Conservation (phyloP, 2,329 filamentous ascomycete genomes). For the Emericellopsis atlantica region DNA sequence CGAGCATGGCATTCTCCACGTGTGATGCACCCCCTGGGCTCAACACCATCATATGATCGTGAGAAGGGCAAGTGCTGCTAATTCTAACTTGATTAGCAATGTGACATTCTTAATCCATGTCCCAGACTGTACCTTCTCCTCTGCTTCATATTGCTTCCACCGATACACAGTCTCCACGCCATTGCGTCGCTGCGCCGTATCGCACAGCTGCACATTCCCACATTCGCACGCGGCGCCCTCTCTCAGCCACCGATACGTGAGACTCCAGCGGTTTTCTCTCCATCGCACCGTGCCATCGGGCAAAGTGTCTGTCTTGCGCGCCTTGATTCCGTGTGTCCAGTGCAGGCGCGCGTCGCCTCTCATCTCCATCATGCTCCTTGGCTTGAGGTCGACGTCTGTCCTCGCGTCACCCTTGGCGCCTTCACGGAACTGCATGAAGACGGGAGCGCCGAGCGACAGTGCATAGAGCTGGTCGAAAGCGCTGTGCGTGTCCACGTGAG, state of each 20-base stretch:
- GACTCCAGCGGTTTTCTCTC: constrained; percentile 35
- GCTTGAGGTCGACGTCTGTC: constrained; percentile 31
- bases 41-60: too few species aligned
- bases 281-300: constrained; percentile 29
- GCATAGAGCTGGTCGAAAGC: constrained; percentile 31
- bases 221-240: constrained; percentile 33
- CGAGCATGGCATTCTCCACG: too few species aligned
- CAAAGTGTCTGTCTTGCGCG: constrained; percentile 36
- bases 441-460: constrained; percentile 25
- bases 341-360: constrained; percentile 34
- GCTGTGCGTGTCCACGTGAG: constrained; percentile 45
- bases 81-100: too few species aligned
- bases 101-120: too few species aligned
- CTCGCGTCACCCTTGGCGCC: constrained; percentile 5
- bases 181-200: constrained; percentile 31
- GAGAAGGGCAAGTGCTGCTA: too few species aligned
- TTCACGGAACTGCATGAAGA: constrained; percentile 30
- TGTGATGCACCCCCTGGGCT: too few species aligned
- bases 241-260: constrained; percentile 41
- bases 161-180: constrained; percentile 37
- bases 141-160: constrained; percentile 22
- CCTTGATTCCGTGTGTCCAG: constrained; percentile 43
- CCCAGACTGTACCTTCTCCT: background rate
- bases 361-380: constrained; percentile 39
- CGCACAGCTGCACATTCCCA: constrained; percentile 34